A percentile compares a stretch with the other conserved stretches of the same genome.
phyloP scores from a whole-genome alignment of 805 yeast genomes.

The Candida railenensis region DNA sequence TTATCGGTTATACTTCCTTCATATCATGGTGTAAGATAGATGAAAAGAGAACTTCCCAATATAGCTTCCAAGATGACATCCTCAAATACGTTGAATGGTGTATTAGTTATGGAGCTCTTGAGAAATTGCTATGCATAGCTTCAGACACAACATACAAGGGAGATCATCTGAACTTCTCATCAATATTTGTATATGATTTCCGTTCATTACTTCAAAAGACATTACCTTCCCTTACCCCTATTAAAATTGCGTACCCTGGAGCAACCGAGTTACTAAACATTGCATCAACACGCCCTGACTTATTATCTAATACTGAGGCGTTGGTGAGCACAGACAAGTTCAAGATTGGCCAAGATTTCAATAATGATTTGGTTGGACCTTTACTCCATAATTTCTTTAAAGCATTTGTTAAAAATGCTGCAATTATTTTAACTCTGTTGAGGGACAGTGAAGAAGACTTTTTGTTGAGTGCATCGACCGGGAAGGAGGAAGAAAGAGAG shows the following conservation, averaged over 20 bases:
- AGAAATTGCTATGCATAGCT: constrained; percentile 58
- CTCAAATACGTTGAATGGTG: constrained; percentile 58
- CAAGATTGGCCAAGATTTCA: constrained; percentile 19
- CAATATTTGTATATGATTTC: constrained; percentile 56
- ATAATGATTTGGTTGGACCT: constrained; percentile 33
- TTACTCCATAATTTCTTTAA: constrained; percentile 51
- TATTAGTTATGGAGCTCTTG: constrained; percentile 68
- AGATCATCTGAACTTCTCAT: constrained; percentile 22
- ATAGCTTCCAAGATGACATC: constrained; percentile 55
- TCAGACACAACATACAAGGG: constrained; percentile 46
- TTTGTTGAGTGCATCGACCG: constrained; percentile 48
- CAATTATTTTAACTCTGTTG: constrained; percentile 62
- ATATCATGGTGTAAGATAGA: constrained; percentile 66
- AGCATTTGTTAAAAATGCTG: constrained; percentile 59
- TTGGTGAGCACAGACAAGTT: constrained; percentile 26
- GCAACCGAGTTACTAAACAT: constrained; percentile 28
- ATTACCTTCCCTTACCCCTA: constrained; percentile 56
- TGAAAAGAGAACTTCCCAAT: constrained; percentile 36
- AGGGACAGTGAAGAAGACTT: constrained; percentile 77
- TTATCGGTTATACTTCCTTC: constrained; percentile 55
- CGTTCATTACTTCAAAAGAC: constrained; percentile 66
- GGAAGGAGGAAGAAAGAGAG: constrained; percentile 13
- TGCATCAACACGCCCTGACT: constrained; percentile 22
- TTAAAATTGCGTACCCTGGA: constrained; percentile 51
- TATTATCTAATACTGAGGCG: constrained; percentile 23